Base-by-base conservation (phyloP, 225 moss, liverwort and hornwort species). In the Pseudisothecium myosuroides region DNA sequence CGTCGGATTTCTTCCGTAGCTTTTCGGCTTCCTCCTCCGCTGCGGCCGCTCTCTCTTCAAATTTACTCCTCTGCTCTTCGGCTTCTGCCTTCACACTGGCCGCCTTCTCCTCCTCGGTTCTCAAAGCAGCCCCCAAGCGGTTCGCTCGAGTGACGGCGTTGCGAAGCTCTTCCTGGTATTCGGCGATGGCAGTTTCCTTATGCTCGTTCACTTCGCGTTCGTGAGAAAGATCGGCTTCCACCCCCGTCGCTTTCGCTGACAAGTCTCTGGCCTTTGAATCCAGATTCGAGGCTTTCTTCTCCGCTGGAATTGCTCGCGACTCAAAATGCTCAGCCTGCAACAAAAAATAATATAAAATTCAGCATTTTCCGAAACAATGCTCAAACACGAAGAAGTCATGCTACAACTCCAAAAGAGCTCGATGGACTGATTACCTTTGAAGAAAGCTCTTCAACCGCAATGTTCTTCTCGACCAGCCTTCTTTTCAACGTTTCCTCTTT, bases 281-380 rank as follows among this genome's bases (percentile, higher is more conserved):
- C 59, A 97, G 81, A 84, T 88, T 76, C 15, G 93, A 86, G 29
- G 76, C 88, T 75, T 90, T 95, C 73, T 95, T 45, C 89, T 97
- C 97, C 14, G 96, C 97, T 82, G 94, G 96, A 69, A 96, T 88
- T 49, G 95, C 95, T 63, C 97, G 91, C 11, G 95, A 93, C 87
- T 96, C 90, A 69, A 91, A 96, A 58, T 93, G 88, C n/a, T 94
- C 94, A 49, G 90, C 94, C 97, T 97, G 88, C 64, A 82, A 78
- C 31, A 14, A 45, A 14, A 32, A 61, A 47, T 7, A 39, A 59
- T 7, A 62, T 8, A 62, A 63, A 18, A 58, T 54, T 14, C 66
- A 32, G 13, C 16, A 21, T 23, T 77, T 59, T 43, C 19, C 34
- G 36, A 74, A 24, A 17, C 56, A 17, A n/a, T 29, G 52, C 45